Evolutionary conservation across 768 basidiomycete species (phyloP).

Genomic region (Floccularia luteovirens): DNA sequence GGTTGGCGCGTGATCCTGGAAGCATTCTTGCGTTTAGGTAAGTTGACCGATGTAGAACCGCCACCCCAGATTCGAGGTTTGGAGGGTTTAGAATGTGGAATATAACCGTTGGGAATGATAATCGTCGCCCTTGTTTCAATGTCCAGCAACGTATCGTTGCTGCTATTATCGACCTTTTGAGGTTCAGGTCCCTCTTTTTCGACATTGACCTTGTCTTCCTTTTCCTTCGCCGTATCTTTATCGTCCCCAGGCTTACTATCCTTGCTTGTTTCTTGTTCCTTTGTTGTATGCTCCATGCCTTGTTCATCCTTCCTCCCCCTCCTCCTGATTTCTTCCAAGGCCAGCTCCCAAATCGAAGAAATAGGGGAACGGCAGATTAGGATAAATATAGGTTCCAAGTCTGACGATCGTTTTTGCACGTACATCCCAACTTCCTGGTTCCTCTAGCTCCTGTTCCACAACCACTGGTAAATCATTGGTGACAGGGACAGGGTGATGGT

Average conservation of each 20-base stretch:
- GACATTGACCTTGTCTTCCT: constrained; percentile 8
- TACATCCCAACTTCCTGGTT: constrained; percentile 10
- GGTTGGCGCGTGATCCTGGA: neutral
- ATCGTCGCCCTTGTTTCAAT: constrained; percentile 43
- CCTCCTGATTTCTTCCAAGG: constrained; percentile 10
- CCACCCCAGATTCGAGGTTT: constrained; percentile 68
- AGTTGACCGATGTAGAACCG: constrained; percentile 31
- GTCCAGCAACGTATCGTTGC: constrained; percentile 22
- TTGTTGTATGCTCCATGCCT: constrained; percentile 8
- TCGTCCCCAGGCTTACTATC: constrained; percentile 8
- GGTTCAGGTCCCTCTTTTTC: constrained; percentile 7
- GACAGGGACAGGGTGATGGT: too few species aligned
- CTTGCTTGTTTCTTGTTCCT: constrained; percentile 11
- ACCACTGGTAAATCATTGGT: too few species aligned
- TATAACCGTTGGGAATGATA: constrained; percentile 49
- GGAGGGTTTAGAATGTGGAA: constrained; percentile 46
- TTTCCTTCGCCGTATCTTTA: constrained; percentile 11
- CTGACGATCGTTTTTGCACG: constrained; percentile 21
- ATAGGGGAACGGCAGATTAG: constrained; percentile 53
- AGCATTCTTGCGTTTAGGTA: neutral
- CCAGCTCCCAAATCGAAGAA: constrained; percentile 30
- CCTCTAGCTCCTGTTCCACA: constrained; percentile 7
- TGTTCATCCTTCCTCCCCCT: constrained; percentile 9
- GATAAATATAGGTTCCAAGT: constrained; percentile 54
- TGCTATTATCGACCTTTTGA: constrained; percentile 6